A percentile compares a stretch with the other conserved stretches of the same genome.
Conservation (phyloP, 192 early-diverging fungal genomes). For the Backusella sp. region DNA sequence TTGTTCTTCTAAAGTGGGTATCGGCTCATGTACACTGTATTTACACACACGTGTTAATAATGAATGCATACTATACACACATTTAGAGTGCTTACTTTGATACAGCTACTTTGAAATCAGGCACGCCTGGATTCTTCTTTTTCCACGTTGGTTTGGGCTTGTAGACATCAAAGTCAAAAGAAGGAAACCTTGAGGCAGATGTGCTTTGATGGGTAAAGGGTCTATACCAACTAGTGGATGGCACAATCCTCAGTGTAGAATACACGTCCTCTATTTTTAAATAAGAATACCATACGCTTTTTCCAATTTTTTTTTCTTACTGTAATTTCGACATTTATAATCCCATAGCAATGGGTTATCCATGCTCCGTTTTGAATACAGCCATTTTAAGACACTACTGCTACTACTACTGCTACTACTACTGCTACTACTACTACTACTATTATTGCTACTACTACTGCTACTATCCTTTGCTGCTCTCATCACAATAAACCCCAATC, state of each 20-base stretch:
- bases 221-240: constrained; percentile 17
- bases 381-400: background rate
- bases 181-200: background rate
- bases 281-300: background rate
- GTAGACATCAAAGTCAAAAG: constrained; percentile 46
- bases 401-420: too few relatives aligned
- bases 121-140: constrained; percentile 46
- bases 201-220: background rate
- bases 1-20: background rate
- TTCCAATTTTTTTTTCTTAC: constrained; percentile 8
- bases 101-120: constrained; percentile 44
- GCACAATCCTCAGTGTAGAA: constrained; percentile 15
- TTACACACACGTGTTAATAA: too few relatives aligned
- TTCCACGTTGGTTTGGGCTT: constrained; percentile 41
- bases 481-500: constrained; percentile 48
- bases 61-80: too few relatives aligned
- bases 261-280: constrained; percentile 2
- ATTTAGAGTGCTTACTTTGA: constrained; percentile 24
- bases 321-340: constrained; percentile 11
- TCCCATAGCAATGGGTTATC: constrained; percentile 6
- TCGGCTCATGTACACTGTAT: background rate
- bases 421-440: too few relatives aligned
- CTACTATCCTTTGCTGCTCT: constrained; percentile 17
- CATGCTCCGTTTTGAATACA: background rate
- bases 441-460: too few relatives aligned